Percentiles rank a stretch among this genome's conserved stretches.
These are phyloP conservation scores for Collybia nuda DNA, from an alignment of 768 basidiomycete species.

Conservation along the genomic window DNA sequence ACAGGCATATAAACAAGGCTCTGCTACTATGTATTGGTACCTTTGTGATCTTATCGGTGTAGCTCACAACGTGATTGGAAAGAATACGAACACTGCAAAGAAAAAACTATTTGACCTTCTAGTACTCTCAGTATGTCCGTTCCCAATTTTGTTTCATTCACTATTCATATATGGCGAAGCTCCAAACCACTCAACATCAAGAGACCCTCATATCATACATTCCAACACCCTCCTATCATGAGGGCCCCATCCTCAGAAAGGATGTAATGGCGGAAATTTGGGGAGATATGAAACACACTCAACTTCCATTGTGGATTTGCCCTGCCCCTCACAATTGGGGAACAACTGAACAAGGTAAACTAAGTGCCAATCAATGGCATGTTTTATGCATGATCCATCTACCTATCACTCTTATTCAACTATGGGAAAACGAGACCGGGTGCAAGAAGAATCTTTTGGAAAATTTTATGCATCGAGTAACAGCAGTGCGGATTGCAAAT, in stretches of 20 bases:
- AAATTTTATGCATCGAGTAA: slow-evolving; percentile 28
- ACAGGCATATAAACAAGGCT: slow-evolving; percentile 10
- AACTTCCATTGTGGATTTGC: slow-evolving; percentile 18
- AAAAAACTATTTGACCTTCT: too few relatives aligned
- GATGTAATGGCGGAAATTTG: not conserved
- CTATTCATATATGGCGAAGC: too few relatives aligned
- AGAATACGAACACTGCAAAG: too few relatives aligned
- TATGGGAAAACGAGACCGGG: slow-evolving; percentile 20
- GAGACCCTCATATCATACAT: not conserved
- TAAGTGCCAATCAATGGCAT: slow-evolving; percentile 33
- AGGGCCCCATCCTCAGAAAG: not conserved
- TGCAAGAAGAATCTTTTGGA: too few relatives aligned
- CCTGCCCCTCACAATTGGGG: slow-evolving; percentile 13
- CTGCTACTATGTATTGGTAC: slow-evolving; percentile 6
- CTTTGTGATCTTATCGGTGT: slow-evolving; percentile 11
- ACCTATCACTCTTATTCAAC: slow-evolving; percentile 22
- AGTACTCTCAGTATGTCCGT: too few relatives aligned
- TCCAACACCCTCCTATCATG: not conserved
- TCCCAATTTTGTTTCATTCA: too few relatives aligned
- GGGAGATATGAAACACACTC: slow-evolving; percentile 1
- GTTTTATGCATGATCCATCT: slow-evolving; percentile 22
- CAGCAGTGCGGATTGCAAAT: slow-evolving; percentile 21
- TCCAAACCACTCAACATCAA: too few relatives aligned
- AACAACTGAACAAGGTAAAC: slow-evolving; percentile 19
- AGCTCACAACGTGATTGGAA: not conserved